Percentiles rank a stretch among this genome's conserved stretches.
Evolutionary conservation across 179 eudicot species (phyloP).

Genomic region (Patellifolia procumbens): DNA sequence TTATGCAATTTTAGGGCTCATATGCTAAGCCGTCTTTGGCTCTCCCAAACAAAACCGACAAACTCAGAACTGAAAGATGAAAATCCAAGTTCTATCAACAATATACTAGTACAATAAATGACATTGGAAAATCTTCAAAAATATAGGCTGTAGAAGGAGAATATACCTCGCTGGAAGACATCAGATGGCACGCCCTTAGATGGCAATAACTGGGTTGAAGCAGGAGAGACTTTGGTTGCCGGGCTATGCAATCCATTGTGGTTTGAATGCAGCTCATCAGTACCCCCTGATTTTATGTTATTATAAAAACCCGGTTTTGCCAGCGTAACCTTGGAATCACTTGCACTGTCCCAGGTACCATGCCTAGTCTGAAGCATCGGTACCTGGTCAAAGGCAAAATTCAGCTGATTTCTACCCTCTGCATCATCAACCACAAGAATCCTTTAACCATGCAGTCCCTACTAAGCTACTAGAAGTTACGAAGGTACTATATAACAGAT

Average conservation of each 20-base stretch:
- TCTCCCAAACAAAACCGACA: neutral
- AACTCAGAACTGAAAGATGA: neutral
- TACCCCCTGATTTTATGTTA: conserved; percentile 39
- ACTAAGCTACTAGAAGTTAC: no score
- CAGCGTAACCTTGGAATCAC: conserved; percentile 48
- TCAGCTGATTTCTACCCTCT: conserved; percentile 73
- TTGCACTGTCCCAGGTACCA: conserved; percentile 53
- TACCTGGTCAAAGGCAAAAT: conserved; percentile 53
- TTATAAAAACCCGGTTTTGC: conserved; percentile 42
- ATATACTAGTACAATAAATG: neutral
- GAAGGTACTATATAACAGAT: neutral
- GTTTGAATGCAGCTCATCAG: conserved; percentile 41
- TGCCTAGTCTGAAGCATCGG: conserved; percentile 50
- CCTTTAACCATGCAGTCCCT: neutral
- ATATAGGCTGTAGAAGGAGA: neutral
- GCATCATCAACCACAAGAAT: conserved; percentile 29
- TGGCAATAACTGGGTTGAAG: conserved; percentile 43
- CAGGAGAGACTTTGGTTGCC: conserved; percentile 36
- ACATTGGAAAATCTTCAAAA: neutral
- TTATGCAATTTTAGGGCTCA: neutral
- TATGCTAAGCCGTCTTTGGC: neutral
- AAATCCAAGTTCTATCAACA: neutral
- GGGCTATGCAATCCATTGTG: conserved; percentile 41
- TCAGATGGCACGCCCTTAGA: conserved; percentile 52
- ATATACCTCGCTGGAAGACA: conserved; percentile 58